These are phyloP conservation scores for Cynanchum wilfordii DNA, from an alignment of 257 asterid species.

Conservation along the genomic window DNA sequence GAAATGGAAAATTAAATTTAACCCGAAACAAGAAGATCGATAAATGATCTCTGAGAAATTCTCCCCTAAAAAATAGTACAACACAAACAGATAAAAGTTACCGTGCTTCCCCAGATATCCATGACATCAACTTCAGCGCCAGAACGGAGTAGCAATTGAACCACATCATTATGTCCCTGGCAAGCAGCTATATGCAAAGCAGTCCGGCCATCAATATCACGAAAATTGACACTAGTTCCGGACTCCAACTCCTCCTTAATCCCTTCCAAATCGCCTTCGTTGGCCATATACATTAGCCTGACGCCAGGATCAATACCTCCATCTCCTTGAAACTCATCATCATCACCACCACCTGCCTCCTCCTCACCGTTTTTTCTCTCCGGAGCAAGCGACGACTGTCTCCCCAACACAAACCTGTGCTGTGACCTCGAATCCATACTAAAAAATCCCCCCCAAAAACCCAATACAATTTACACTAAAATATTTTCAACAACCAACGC, in stretches of 20 bases:
- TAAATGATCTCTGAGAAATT: background rate
- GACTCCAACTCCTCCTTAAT: slow-evolving; percentile 59
- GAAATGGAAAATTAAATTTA: background rate
- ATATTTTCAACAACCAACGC: background rate
- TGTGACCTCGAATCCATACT: slow-evolving; percentile 49
- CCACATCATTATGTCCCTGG: slow-evolving; percentile 60
- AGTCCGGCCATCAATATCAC: slow-evolving; percentile 68
- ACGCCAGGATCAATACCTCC: slow-evolving; percentile 55
- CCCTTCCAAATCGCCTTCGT: slow-evolving; percentile 78
- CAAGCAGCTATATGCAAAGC: slow-evolving; percentile 84
- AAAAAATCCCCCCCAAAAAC: background rate
- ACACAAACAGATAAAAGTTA: slow-evolving; percentile 17
- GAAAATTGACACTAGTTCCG: slow-evolving; percentile 55
- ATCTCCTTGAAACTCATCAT: slow-evolving; percentile 24
- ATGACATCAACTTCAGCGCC: slow-evolving; percentile 53
- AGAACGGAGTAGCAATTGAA: slow-evolving; percentile 45
- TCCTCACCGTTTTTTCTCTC: slow-evolving; percentile 27
- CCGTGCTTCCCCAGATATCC: slow-evolving; percentile 98
- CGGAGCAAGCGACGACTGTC: slow-evolving; percentile 66
- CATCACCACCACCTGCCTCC: slow-evolving; percentile 16
- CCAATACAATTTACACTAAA: background rate
- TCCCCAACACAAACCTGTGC: slow-evolving; percentile 55
- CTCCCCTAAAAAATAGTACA: background rate
- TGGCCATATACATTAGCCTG: slow-evolving; percentile 66
- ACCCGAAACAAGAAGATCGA: background rate